Conservation (phyloP, 169 alveolate genomes). For the Babesia ovis region DNA sequence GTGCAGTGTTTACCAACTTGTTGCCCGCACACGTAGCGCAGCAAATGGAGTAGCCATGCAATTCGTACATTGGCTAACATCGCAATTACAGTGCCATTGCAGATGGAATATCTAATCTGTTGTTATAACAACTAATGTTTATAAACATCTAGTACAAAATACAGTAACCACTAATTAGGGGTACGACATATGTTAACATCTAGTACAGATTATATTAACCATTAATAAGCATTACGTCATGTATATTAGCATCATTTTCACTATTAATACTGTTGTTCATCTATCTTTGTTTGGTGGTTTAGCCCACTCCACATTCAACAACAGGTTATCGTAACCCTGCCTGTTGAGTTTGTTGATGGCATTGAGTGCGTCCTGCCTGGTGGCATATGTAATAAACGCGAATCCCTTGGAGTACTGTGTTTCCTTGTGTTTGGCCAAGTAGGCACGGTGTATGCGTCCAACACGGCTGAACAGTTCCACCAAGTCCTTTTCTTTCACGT, state of each 20-base stretch:
- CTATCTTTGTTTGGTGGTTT: conserved; percentile 78
- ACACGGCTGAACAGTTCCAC: conserved; percentile 82
- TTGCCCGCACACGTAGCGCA: conserved; percentile 58
- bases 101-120: too few species aligned
- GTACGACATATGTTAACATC: too few species aligned
- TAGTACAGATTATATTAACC: too few species aligned
- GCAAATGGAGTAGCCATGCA: conserved; percentile 1
- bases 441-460: conserved; percentile 84
- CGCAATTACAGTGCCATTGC: too few species aligned
- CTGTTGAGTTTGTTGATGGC: conserved; percentile 86
- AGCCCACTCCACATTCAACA: conserved; percentile 88
- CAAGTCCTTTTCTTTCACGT: conserved; percentile 84
- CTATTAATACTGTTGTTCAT: too few species aligned
- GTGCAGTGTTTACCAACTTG: conserved; percentile 25
- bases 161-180: too few species aligned
- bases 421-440: conserved; percentile 87
- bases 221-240: too few species aligned
- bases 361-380: conserved; percentile 84
- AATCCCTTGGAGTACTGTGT: conserved; percentile 87
- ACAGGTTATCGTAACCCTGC: conserved; percentile 85
- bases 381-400: conserved; percentile 86
- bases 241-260: too few species aligned
- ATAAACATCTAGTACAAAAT: too few species aligned
- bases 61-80: too few species aligned
- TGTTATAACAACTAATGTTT: too few species aligned